Evolutionary conservation across 2,329 filamentous ascomycete species (phyloP).

Genomic region (Phyllosticta citrichinensis): DNA sequence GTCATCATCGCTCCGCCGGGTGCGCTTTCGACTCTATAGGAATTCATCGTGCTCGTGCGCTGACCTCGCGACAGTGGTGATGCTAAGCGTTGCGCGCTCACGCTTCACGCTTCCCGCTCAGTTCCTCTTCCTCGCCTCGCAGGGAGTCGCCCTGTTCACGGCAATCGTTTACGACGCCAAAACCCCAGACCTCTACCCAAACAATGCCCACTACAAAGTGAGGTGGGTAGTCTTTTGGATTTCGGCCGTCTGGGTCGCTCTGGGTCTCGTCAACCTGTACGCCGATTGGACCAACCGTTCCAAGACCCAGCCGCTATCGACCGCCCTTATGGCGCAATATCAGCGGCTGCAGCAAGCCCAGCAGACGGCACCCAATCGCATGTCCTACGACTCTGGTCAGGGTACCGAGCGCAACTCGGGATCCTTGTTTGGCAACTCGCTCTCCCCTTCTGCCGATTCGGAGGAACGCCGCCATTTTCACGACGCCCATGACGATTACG

Average conservation of each 20-base stretch:
- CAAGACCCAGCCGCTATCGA: constrained; percentile 21
- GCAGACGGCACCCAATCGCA: constrained; percentile 18
- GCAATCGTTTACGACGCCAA: constrained; percentile 57
- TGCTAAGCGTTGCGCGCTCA: constrained; percentile 76
- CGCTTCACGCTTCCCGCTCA: constrained; percentile 61
- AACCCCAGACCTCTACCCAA: constrained; percentile 77
- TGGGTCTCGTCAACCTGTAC: constrained; percentile 56
- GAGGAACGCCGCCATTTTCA: constrained; percentile 26
- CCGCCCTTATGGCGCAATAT: constrained; percentile 28
- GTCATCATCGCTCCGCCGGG: constrained; percentile 62
- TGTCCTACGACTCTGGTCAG: constrained; percentile 43
- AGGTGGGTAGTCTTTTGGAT: constrained; percentile 77
- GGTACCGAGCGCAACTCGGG: constrained; percentile 61
- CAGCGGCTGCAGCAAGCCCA: constrained; percentile 26
- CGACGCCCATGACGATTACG: constrained; percentile 41
- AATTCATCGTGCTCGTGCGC: constrained; percentile 7
- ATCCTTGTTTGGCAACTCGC: constrained; percentile 55
- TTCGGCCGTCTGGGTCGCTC: constrained; percentile 56
- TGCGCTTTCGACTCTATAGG: constrained; percentile 33
- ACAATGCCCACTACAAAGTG: constrained; percentile 79
- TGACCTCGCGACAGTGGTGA: constrained; percentile 50
- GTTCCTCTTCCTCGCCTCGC: constrained; percentile 40
- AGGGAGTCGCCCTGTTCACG: constrained; percentile 31
- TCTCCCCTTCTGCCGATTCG: constrained; percentile 46
- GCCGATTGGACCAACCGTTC: constrained; percentile 35